Conservation (phyloP, 768 basidiomycete species). For the Mycena leptocephala region DNA sequence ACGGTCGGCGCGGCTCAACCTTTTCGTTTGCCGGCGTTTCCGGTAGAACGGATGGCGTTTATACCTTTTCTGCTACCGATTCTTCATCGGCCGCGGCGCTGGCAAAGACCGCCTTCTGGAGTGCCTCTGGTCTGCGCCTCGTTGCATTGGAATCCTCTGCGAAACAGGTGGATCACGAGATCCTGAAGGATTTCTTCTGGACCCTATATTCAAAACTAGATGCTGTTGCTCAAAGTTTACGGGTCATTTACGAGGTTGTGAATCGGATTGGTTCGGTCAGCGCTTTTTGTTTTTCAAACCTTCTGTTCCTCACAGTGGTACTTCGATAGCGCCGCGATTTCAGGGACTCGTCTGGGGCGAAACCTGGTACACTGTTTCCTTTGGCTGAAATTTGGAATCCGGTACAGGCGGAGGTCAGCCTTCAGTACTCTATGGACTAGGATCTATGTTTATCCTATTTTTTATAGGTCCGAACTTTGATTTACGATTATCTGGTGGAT, state of each 20-base stretch:
- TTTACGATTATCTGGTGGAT: conserved; percentile 94
- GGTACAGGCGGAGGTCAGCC: conserved; percentile 89
- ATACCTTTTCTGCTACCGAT: conserved; percentile 60
- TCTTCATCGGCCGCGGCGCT: conserved; percentile 39
- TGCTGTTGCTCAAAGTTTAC: conserved; percentile 92
- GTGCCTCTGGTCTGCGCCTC: conserved; percentile 74
- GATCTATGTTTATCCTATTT: conserved; percentile 17
- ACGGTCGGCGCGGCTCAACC: conserved; percentile 69
- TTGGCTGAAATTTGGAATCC: conserved; percentile 91
- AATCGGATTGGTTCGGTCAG: conserved; percentile 93
- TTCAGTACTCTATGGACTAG: background rate
- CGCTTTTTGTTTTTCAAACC: conserved; percentile 33
- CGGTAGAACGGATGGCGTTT: conserved; percentile 66
- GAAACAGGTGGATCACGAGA: conserved; percentile 86
- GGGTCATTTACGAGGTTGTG: conserved; percentile 92
- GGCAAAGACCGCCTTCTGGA: conserved; percentile 53
- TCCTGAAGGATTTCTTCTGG: conserved; percentile 95
- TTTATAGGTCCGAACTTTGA: conserved; percentile 82
- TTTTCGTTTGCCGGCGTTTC: conserved; percentile 54
- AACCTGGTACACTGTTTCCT: conserved; percentile 84
- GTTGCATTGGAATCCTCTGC: conserved; percentile 82
- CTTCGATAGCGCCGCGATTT: conserved; percentile 85
- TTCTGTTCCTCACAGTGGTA: background rate
- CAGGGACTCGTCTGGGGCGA: conserved; percentile 87
- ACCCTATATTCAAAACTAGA: conserved; percentile 96